Evolutionary conservation across 441 rosid genomes (phyloP), one percentile per base, ranked within the genome.

Genomic region (Erodium moschatum): DNA sequence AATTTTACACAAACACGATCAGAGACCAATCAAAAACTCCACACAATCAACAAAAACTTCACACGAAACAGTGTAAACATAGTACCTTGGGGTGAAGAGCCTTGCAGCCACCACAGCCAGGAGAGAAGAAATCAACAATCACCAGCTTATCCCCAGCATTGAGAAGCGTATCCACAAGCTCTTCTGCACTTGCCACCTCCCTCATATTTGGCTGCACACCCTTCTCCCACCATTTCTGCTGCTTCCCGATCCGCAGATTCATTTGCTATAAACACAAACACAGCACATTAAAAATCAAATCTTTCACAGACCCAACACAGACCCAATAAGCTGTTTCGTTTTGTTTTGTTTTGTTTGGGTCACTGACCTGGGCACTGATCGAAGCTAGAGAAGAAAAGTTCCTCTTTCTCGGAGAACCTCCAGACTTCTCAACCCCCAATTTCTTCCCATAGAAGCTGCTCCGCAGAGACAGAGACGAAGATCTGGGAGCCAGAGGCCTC

Each of bases 21-120:
- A 48, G 62, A 18, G 10, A 11, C 31, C 70, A 67, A 19, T 40
- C 20, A 8, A 9, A 7, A 33, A 1, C 5, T 0, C 15, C 18
- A 50, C 5, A 15, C 1, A 54, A 54, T n/a, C 62, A 2, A 16
- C 20, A 8, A 9, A 7, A 33, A 1, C 5, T 0, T 8, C 18
- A 50, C 5, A 15, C 1, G n/a, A n/a, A n/a, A n/a, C n/a, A 4
- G 27, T 3, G 4, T 3, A 54, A 54, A 1, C 62, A 2, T 18
- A 35, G 66, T 80, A 89, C 96, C 97, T 90, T 93, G 46, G 98
- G 96, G 80, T 93, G 98, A 40, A 93, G 91, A 72, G 97, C 97
- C 75, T 81, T 93, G 82, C 98, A 93, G 68, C 98, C 97, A 13
- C 98, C 95, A 52, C 98, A 93, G 5, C 96, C 97, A 29, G 98